Evolutionary conservation across 2,329 filamentous ascomycete genomes (phyloP).

Genomic region (Fonsecaea multimorphosa): DNA sequence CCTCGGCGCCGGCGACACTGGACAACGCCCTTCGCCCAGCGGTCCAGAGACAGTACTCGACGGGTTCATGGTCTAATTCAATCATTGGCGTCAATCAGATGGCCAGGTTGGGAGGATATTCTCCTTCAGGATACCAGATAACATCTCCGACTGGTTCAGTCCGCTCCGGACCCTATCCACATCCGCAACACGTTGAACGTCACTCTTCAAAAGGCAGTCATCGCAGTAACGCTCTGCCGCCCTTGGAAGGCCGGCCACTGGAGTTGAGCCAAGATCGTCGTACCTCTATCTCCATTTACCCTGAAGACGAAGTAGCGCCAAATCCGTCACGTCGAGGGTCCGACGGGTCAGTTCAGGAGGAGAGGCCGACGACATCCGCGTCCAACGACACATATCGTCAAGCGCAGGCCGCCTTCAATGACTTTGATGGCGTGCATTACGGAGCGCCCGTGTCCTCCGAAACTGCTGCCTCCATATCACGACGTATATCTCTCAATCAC

Average conservation of each 20-base stretch:
- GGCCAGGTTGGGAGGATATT: slow-evolving; percentile 50
- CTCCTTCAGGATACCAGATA: slow-evolving; percentile 45
- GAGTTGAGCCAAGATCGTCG: slow-evolving; percentile 33
- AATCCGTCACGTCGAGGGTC: slow-evolving; percentile 16
- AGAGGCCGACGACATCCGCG: slow-evolving; percentile 48
- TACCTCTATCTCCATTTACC: slow-evolving; percentile 36
- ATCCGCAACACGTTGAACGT: slow-evolving; percentile 44
- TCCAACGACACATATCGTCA: slow-evolving; percentile 57
- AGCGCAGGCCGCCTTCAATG: slow-evolving; percentile 49
- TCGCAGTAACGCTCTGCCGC: slow-evolving; percentile 47
- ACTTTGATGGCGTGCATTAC: slow-evolving; percentile 60
- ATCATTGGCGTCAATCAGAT: slow-evolving; percentile 46
- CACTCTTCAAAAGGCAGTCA: slow-evolving; percentile 48
- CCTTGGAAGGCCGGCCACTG: slow-evolving; percentile 44
- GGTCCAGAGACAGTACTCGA: slow-evolving; percentile 43
- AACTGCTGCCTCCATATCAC: slow-evolving; percentile 36
- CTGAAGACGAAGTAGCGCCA: slow-evolving; percentile 18
- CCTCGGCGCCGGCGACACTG: slow-evolving; percentile 42
- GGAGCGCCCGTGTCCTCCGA: slow-evolving; percentile 39
- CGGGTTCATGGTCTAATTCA: slow-evolving; percentile 51
- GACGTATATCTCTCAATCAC: slow-evolving; percentile 47
- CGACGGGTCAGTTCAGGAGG: slow-evolving; percentile 26
- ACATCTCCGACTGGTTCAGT: slow-evolving; percentile 52
- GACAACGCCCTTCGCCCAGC: slow-evolving; percentile 24
- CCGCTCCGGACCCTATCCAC: slow-evolving; percentile 44